Evolutionary conservation across 75 land plant genomes (phyloP), one percentile per base, ranked within the genome.

Genomic region (Selaginella moellendorffii): DNA sequence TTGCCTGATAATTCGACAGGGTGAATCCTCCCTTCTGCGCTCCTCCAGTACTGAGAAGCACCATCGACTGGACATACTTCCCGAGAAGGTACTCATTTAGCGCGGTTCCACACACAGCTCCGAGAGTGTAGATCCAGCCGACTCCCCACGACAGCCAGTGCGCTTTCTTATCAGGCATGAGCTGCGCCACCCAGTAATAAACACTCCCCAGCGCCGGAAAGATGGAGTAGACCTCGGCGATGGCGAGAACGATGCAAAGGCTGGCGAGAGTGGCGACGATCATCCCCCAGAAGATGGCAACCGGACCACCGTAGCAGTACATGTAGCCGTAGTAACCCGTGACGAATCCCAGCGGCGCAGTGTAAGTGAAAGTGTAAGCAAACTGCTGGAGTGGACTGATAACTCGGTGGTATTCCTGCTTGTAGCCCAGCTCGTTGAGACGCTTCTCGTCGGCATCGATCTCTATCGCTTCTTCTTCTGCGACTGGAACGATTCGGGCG

Each of bases 171-270:
- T 63, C 30, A 21, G 65, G 65, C 23, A 63, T 31, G 1, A 63
- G 65, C 65, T 63, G 65, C 1, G 65, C 65, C 31, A 63, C 22
- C 65, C 65, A 63, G 65, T 63, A 63, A 31, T 63, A 63, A 29
- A 63, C 65, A 63, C 65, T 63, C 42, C 65, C 65, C 8, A 63
- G 42, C 5, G 65, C 31, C 1, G 65, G 65, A 21, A 29, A 63
- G 8, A 31, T 31, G 10, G 65, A 63, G n/a, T 29, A 29, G 17
- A 63, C 65, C 42, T 63, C 65, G 24, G 65, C 28, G 25, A 63
- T 63, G 1, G 36, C 42, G 18, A 29, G 31, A 2, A 31, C 65
- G 29, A 63, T 31, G n/a, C 65, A 63, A 1, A 63, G 42, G 1
- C 31, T 63, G 18, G 31, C 42, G n/a, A 63, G 1, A 18, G 65